Evolutionary conservation across 805 yeast genomes (phyloP), one percentile per base, ranked within the genome.

Genomic region (Ascoidea asiatica): DNA sequence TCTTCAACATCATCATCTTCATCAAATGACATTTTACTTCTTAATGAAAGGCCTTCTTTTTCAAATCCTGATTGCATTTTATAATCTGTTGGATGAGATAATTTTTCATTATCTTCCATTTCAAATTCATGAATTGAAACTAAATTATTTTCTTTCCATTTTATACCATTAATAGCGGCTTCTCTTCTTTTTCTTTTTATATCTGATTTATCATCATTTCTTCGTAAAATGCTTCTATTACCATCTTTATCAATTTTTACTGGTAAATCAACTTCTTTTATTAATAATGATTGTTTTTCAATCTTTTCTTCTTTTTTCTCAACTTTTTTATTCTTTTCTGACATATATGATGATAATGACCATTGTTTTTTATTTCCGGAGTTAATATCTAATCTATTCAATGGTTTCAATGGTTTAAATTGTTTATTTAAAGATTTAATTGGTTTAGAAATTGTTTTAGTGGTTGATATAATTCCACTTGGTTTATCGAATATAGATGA

Each of bases 131-230:
- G 44, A n/a, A 38, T 21, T 19, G 35, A 37, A n/a, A 44, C 44
- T 29, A 15, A 23, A 39, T 41, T 19, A 48, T 41, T 8, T 5
- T 41, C 40, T 17, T 41, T n/a, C 4, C 43, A 44, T 17, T 43
- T 39, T 23, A 40, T 45, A 48, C 51, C 47, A n/a, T 40, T 21
- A 7, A 48, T 22, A 3, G 45, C n/a, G 18, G 46, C 50, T 5
- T 42, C 37, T 42, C 51, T 42, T 42, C 50, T 42, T 39, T 48
- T 48, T 13, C 51, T 37, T 20, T 44, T 48, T 3, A 48, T 47
- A 2, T 23, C 43, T 8, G 51, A 21, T 11, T 37, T 21, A 33
- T 48, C 51, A 19, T 43, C 38, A 21, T 44, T 37, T 17, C 51
- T 40, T 40, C 51, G 39, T 23, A 48, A 40, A 37, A 48, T 48